Conservation (phyloP, 2,329 filamentous ascomycete genomes). For the Ophiocordyceps polyrhachis-furcata region DNA sequence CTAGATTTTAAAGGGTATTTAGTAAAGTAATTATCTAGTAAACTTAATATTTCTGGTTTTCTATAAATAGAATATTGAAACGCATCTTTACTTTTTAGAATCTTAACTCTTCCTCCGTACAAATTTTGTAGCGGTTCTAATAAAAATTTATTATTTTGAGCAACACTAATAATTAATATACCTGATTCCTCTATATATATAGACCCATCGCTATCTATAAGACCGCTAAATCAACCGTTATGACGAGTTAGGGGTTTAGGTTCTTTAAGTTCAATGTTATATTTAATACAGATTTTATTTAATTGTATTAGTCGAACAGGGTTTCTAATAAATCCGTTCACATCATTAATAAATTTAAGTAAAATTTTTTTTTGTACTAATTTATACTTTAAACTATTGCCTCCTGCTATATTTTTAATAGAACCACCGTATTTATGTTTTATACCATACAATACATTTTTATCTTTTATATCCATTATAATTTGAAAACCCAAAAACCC, state of each 20-base stretch:
- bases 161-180: not conserved
- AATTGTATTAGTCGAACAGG: not conserved
- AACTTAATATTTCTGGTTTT: not conserved
- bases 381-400: not conserved
- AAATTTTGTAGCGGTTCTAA: not conserved
- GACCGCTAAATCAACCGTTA: not conserved
- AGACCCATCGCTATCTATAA: not conserved
- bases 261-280: not conserved
- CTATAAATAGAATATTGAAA: not conserved
- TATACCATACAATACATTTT: not conserved
- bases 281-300: not conserved
- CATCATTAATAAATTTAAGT: not conserved
- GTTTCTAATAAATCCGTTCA: not conserved
- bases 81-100: not conserved
- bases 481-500: not conserved
- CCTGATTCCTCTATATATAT: not conserved
- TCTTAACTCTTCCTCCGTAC: not conserved
- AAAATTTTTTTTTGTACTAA: not conserved
- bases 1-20: not conserved
- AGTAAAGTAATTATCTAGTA: not conserved
- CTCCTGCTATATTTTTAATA: not conserved
- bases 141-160: not conserved
- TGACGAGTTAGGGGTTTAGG: not conserved
- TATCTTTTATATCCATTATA: not conserved
- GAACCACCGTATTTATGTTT: not conserved